Base-by-base conservation (phyloP, 2,329 filamentous ascomycete genomes). In the Leptodontidium sp. region DNA sequence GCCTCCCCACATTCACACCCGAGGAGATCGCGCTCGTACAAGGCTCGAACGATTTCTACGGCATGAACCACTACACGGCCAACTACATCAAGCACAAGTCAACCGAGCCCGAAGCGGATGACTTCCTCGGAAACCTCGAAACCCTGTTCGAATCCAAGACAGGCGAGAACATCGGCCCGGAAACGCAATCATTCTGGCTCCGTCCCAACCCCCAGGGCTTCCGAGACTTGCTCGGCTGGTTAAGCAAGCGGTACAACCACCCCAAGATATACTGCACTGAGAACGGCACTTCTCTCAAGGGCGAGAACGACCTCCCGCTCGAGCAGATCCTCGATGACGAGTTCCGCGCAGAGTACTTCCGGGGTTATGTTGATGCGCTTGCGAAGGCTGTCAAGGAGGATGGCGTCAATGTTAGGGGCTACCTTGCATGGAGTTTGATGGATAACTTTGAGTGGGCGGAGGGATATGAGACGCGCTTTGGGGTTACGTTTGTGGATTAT, bases 1-100 rank as follows among this genome's bases (percentile, higher is more conserved):
- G 93, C 15, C 86, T 97, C 59, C 93, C 93, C 5, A 83, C 84
- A 55, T 96, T 92, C 79, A 93, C 91, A 0, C 80, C 85, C 0
- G 91, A 93, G 73, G 93, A 97, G 78, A 80, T 84, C 29, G 87
- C 87, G 1, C 84, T 96, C n/a, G 89, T 97, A 57, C 85, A 91
- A 76, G 93, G 92, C n/a, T 93, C 90, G 78, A 96, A 96, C 80
- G 93, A 97, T 83, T 97, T 97, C 81, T 97, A 97, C 80, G 93
- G 93, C 79, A 95, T 95, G 92, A 97, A 97, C 84, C 91, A 94
- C 84, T 97, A 97, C 84, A 94, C 92, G 62, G 91, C 93, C 77
- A 93, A 96, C 84, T 97, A 92, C 82, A 90, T 97, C 82, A 90
- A 89, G 79, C 90, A 94, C 81, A 88, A 88, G 77, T 85, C 86